Evolutionary conservation across 768 basidiomycete species (phyloP).

Genomic region (Mycena alexandri): DNA sequence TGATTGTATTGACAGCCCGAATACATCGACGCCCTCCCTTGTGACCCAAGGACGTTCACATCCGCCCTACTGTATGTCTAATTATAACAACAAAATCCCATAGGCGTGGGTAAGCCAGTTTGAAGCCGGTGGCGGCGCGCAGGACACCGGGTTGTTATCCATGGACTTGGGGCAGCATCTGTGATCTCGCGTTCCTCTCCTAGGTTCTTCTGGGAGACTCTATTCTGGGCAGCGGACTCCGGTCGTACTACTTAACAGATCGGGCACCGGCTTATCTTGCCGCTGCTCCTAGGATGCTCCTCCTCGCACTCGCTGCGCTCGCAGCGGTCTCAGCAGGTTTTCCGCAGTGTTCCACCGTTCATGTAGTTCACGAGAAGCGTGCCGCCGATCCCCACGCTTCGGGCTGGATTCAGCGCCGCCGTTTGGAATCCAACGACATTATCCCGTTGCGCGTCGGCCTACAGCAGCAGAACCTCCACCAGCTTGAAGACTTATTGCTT

Average conservation of each 20-base stretch:
- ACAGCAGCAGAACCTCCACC: constrained; percentile 54
- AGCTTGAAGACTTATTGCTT: constrained; percentile 56
- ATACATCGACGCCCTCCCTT: not conserved
- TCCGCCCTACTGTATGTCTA: not conserved
- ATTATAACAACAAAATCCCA: not conserved
- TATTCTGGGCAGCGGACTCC: not conserved
- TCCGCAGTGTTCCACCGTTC: not conserved
- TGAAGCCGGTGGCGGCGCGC: constrained; percentile 45
- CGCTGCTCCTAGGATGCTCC: constrained; percentile 27
- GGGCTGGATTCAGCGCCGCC: constrained; percentile 48
- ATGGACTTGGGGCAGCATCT: not conserved
- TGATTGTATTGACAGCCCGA: constrained; percentile 45
- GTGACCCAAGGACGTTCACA: constrained; percentile 21
- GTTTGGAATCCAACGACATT: constrained; percentile 45
- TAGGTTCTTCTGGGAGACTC: constrained; percentile 1
- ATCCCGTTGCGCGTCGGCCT: constrained; percentile 63
- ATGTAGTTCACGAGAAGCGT: constrained; percentile 56
- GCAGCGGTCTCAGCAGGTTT: constrained; percentile 12
- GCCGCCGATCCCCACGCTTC: constrained; percentile 42
- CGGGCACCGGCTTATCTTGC: not conserved
- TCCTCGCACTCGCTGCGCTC: constrained; percentile 14
- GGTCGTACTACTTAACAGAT: constrained; percentile 5
- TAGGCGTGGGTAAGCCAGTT: constrained; percentile 3
- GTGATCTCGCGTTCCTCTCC: not conserved
- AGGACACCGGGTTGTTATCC: constrained; percentile 38